A percentile compares a stretch with the other conserved stretches of the same genome.
Conservation (phyloP, 1,139 yeast species). For the Zygosaccharomyces pseudobailii region DNA sequence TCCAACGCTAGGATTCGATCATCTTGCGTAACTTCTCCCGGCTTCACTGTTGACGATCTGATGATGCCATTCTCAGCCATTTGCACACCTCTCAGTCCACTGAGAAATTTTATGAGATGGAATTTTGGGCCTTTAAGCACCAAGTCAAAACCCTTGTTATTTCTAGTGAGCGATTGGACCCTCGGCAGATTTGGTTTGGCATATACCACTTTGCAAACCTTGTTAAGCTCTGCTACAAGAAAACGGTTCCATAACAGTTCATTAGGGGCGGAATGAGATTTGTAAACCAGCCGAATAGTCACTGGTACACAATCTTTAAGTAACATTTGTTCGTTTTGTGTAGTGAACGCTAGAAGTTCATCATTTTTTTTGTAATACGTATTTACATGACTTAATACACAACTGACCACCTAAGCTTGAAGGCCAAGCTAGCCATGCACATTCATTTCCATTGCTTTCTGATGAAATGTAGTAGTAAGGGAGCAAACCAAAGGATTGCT, state of each 20-base stretch:
- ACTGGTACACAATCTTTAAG: slow-evolving; percentile 13
- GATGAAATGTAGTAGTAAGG: slow-evolving; percentile 57
- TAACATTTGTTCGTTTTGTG: background rate
- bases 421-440: slow-evolving; percentile 3
- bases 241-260: slow-evolving; percentile 10
- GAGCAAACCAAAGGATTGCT: slow-evolving; percentile 73
- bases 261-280: slow-evolving; percentile 7
- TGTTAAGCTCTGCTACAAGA: slow-evolving; percentile 10
- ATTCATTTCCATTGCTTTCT: slow-evolving; percentile 49
- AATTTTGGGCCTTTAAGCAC: background rate
- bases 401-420: slow-evolving; percentile 1
- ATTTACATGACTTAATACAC: slow-evolving; percentile 11
- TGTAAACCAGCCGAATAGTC: slow-evolving; percentile 10
- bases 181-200: slow-evolving; percentile 13
- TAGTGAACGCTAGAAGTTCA: background rate
- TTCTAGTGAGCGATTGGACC: slow-evolving; percentile 4
- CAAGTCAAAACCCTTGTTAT: slow-evolving; percentile 2
- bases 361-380: slow-evolving; percentile 3
- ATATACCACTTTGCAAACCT: slow-evolving; percentile 18
- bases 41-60: background rate
- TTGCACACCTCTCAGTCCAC: slow-evolving; percentile 6
- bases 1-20: slow-evolving; percentile 2
- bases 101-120: background rate
- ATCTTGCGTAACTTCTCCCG: background rate
- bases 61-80: background rate